Conservation (phyloP, 2,329 filamentous ascomycete genomes). For the Amauroascus verrucosus region DNA sequence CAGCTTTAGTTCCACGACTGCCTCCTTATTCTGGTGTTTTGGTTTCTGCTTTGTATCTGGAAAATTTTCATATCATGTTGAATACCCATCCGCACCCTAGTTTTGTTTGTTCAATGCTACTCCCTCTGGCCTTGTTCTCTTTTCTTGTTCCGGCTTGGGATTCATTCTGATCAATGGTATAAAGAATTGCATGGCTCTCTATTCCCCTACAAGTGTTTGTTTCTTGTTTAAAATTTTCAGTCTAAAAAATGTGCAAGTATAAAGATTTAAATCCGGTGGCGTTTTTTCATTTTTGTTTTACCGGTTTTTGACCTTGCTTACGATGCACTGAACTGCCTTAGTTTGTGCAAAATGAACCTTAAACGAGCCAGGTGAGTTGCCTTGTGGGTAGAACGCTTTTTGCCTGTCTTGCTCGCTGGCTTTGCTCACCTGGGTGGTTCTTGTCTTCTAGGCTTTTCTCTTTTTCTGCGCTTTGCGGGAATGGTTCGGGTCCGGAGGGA, state of each 20-base stretch:
- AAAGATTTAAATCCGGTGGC: slow-evolving; percentile 2
- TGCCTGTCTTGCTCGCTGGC: neutral
- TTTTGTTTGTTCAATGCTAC: neutral
- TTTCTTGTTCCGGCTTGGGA: neutral
- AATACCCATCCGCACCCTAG: slow-evolving; percentile 6
- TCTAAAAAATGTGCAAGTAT: slow-evolving; percentile 7
- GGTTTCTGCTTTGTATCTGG: neutral
- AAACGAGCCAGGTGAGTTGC: neutral
- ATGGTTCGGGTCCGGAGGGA: neutral
- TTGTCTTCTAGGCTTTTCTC: neutral
- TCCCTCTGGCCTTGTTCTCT: neutral
- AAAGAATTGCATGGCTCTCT: slow-evolving; percentile 6
- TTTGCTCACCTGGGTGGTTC: neutral
- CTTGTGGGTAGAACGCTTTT: neutral
- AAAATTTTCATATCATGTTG: slow-evolving; percentile 4
- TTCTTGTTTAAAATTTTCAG: neutral
- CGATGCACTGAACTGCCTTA: neutral
- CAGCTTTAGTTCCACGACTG: neutral
- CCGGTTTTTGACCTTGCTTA: too few relatives aligned
- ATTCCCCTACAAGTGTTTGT: neutral
- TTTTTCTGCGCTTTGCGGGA: neutral
- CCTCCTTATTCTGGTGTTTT: neutral
- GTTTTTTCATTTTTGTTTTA: neutral
- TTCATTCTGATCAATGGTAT: slow-evolving; percentile 2
- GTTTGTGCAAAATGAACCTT: neutral